Conservation (phyloP, 2,329 filamentous ascomycete genomes). For the Apiospora marii region DNA sequence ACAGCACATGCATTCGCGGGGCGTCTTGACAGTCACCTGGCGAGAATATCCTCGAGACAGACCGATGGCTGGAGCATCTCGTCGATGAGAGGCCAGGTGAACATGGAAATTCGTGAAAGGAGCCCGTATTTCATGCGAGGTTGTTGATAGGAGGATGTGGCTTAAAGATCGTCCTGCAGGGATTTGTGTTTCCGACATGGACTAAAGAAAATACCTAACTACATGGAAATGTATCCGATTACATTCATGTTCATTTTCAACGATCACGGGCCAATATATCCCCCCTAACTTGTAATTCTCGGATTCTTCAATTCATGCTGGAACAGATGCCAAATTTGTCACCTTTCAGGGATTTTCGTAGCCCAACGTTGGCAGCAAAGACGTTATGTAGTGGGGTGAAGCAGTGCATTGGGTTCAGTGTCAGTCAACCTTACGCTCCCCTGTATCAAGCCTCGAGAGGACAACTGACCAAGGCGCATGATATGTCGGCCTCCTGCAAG, state of each 20-base stretch:
- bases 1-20: background rate
- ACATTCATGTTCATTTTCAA: too few species aligned
- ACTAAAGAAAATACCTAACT: background rate
- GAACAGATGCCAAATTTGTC: background rate
- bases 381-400: background rate
- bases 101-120: background rate
- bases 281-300: background rate
- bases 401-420: background rate
- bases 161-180: background rate
- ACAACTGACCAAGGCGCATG: constrained; percentile 17
- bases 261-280: background rate
- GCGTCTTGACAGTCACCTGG: background rate
- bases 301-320: background rate
- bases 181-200: background rate
- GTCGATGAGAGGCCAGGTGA: background rate
- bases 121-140: background rate
- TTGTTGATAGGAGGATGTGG: background rate
- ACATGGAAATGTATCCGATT: too few species aligned
- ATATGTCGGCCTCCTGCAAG: background rate
- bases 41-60: background rate
- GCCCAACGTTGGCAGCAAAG: background rate
- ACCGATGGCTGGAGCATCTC: background rate
- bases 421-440: constrained; percentile 1
- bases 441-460: background rate
- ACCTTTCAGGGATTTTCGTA: background rate